Evolutionary conservation across 2,329 filamentous ascomycete species (phyloP).

Genomic region (Colletotrichum chrysophilum): DNA sequence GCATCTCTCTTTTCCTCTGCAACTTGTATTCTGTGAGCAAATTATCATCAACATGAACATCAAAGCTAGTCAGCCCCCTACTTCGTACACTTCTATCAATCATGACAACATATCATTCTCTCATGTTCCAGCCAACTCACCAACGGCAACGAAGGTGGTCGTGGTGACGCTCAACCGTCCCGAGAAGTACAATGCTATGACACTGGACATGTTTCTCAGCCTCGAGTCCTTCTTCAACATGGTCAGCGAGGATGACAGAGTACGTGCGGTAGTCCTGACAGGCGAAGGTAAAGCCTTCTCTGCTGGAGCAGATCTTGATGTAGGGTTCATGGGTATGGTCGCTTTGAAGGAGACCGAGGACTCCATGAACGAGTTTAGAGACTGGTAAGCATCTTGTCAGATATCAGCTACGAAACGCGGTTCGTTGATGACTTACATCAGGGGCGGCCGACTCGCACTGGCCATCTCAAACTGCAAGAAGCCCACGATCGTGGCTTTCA

Average conservation of each 20-base stretch:
- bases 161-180: neutral
- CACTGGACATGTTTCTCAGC: neutral
- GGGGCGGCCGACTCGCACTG: neutral
- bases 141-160: neutral
- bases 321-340: neutral
- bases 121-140: neutral
- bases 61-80: neutral
- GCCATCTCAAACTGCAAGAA: constrained; percentile 48
- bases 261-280: neutral
- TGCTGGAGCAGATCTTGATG: neutral
- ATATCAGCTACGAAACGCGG: neutral
- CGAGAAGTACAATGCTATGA: neutral
- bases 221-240: neutral
- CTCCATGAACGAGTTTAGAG: neutral
- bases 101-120: neutral
- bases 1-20: fast-evolving
- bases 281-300: neutral
- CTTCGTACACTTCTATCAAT: neutral
- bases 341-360: neutral
- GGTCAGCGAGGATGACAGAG: neutral
- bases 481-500: constrained; percentile 63
- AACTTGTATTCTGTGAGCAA: fast-evolving
- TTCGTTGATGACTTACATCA: neutral
- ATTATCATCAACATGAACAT: fast-evolving
- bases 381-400: neutral